These are phyloP conservation scores for Pythium diclinum DNA, from an alignment of 352 stramenopile genomes.

Conservation along the genomic window DNA sequence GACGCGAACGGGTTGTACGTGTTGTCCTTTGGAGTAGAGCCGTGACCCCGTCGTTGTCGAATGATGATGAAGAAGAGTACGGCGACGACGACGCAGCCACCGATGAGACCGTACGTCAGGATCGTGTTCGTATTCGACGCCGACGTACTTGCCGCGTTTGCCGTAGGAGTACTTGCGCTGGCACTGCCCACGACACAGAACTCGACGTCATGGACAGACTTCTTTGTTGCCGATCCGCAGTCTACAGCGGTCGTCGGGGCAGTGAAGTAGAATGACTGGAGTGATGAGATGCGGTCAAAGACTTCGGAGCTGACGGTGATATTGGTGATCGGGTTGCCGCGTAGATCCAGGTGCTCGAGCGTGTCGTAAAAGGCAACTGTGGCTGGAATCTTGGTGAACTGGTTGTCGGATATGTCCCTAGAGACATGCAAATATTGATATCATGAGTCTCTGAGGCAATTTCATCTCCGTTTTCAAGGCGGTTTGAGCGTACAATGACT, in stretches of 20 bases:
- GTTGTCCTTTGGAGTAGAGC: background rate
- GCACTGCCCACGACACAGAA: background rate
- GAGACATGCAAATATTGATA: no score
- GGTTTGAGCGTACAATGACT: slow-evolving; percentile 6
- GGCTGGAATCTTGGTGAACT: slow-evolving; percentile 1
- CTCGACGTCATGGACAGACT: background rate
- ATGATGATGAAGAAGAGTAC: slow-evolving; percentile 48
- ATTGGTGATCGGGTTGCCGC: slow-evolving; percentile 22
- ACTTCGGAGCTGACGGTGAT: slow-evolving; percentile 13
- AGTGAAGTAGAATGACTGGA: slow-evolving; percentile 12
- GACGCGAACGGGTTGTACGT: slow-evolving; percentile 1
- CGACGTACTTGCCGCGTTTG: background rate
- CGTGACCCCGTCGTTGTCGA: slow-evolving; percentile 11
- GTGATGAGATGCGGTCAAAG: slow-evolving; percentile 12
- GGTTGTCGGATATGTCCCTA: slow-evolving; percentile 8
- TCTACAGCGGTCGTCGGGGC: background rate
- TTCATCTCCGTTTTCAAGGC: background rate
- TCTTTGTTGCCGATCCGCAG: background rate
- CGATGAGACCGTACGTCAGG: slow-evolving; percentile 26
- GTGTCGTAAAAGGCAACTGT: slow-evolving; percentile 1
- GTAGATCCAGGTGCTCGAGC: slow-evolving; percentile 1
- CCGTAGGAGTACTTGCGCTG: background rate
- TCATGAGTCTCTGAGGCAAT: background rate
- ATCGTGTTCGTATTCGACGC: slow-evolving; percentile 36
- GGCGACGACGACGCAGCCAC: slow-evolving; percentile 37